These are phyloP conservation scores for Chaetomium fimeti DNA, from an alignment of 495 filamentous ascomycete species.

Conservation along the genomic window DNA sequence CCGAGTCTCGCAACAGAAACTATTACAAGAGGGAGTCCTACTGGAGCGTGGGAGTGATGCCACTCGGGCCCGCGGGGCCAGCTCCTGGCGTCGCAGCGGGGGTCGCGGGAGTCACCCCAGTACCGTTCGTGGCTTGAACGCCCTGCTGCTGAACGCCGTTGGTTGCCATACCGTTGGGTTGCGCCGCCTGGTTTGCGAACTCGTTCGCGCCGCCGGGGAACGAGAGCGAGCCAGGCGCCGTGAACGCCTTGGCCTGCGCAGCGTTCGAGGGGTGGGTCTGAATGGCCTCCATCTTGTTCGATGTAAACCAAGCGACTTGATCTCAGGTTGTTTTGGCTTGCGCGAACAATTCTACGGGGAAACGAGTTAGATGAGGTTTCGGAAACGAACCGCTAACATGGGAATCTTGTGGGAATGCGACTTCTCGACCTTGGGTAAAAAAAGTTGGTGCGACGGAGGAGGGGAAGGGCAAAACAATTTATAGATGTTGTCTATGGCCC, in stretches of 20 bases:
- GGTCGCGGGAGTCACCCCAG: conserved; percentile 91
- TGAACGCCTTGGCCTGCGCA: conserved; percentile 87
- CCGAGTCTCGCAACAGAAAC: conserved; percentile 35
- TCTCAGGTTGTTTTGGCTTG: conserved; percentile 12
- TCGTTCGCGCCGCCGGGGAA: conserved; percentile 83
- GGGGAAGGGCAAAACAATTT: not conserved
- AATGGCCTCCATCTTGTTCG: conserved; percentile 73
- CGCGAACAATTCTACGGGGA: conserved; percentile 28
- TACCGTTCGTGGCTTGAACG: conserved; percentile 58
- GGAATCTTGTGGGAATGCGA: not conserved
- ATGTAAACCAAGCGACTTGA: conserved; percentile 25
- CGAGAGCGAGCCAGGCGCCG: conserved; percentile 81
- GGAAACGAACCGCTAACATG: not conserved
- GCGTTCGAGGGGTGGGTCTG: conserved; percentile 87
- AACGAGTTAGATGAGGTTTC: conserved; percentile 18
- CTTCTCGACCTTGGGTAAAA: conserved; percentile 5
- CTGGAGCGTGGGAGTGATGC: conserved; percentile 97
- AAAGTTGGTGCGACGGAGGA: conserved; percentile 5
- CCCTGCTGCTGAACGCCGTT: conserved; percentile 61
- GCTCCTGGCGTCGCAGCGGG: conserved; percentile 91
- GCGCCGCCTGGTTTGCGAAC: conserved; percentile 65
- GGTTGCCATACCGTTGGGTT: conserved; percentile 45
- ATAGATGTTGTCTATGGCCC: not conserved
- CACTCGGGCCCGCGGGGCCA: conserved; percentile 68
- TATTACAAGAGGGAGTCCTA: conserved; percentile 58